phyloP scores from a whole-genome alignment of 306 rosid genomes.

The Parietaria judaica region DNA sequence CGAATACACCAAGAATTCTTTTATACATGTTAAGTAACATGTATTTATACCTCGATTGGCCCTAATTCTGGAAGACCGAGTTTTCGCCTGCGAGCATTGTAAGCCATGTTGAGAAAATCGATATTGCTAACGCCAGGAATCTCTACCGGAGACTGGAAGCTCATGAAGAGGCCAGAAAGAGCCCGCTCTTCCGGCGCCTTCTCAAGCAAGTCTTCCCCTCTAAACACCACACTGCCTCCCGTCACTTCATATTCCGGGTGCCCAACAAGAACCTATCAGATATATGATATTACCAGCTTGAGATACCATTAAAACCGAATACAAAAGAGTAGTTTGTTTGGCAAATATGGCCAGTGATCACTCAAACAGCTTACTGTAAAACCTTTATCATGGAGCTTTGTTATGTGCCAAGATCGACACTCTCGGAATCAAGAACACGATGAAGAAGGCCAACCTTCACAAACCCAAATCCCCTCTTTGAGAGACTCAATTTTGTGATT shows the following conservation, averaged over 20 bases:
- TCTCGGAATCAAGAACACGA: too few relatives aligned
- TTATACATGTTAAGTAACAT: background rate
- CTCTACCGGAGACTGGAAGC: slow-evolving; percentile 85
- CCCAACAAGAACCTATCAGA: slow-evolving; percentile 67
- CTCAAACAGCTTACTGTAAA: too few relatives aligned
- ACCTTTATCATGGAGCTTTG: too few relatives aligned
- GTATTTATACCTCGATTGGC: slow-evolving; percentile 55
- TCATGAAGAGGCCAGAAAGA: slow-evolving; percentile 84
- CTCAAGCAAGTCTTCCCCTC: slow-evolving; percentile 70
- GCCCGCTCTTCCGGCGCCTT: slow-evolving; percentile 87
- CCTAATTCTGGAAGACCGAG: slow-evolving; percentile 78
- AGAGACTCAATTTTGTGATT: too few relatives aligned
- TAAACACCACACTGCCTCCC: slow-evolving; percentile 66
- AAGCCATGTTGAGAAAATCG: slow-evolving; percentile 82
- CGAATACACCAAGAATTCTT: background rate
- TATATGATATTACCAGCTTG: background rate
- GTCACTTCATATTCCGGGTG: slow-evolving; percentile 93
- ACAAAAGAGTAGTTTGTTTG: too few relatives aligned
- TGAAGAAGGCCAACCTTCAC: too few relatives aligned
- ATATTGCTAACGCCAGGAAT: slow-evolving; percentile 89
- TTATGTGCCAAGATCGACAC: too few relatives aligned
- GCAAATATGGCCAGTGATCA: too few relatives aligned
- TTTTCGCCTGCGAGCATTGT: slow-evolving; percentile 74
- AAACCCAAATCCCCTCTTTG: too few relatives aligned
- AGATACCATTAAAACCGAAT: background rate